phyloP scores from a whole-genome alignment of 257 asterid genomes.

The Paulownia fortunei region DNA sequence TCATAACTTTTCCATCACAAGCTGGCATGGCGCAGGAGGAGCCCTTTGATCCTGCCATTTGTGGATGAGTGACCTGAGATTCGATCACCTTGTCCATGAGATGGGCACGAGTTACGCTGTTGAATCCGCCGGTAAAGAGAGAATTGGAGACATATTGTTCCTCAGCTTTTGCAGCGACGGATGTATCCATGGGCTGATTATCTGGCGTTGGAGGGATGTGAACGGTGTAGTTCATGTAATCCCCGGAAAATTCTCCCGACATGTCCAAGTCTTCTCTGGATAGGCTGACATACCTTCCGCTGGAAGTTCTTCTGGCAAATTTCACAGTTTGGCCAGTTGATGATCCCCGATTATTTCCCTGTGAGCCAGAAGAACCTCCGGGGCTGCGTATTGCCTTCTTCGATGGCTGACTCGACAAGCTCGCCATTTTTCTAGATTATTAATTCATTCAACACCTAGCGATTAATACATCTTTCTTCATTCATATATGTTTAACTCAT shows the following conservation, averaged over 20 bases:
- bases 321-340: constrained; percentile 69
- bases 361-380: constrained; percentile 37
- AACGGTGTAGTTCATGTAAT: constrained; percentile 79
- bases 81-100: constrained; percentile 96
- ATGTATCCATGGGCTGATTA: constrained; percentile 78
- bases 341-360: constrained; percentile 26
- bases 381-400: constrained; percentile 51
- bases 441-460: background rate
- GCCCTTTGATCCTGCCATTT: constrained; percentile 90
- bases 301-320: constrained; percentile 81
- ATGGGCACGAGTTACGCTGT: constrained; percentile 89
- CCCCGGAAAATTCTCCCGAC: constrained; percentile 67
- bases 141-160: constrained; percentile 91
- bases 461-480: background rate
- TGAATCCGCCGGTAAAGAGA: constrained; percentile 81
- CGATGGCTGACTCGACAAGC: constrained; percentile 58
- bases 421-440: constrained; percentile 41
- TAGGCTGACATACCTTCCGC: constrained; percentile 78
- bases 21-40: constrained; percentile 78
- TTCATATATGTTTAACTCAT: background rate
- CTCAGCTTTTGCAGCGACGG: constrained; percentile 81
- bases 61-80: constrained; percentile 79
- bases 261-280: constrained; percentile 79
- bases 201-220: constrained; percentile 94
- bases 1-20: constrained; percentile 88